A percentile compares a stretch with the other conserved stretches of the same genome.
Conservation (phyloP, 1,139 yeast genomes). For the Kluyveromyces marxianus region DNA sequence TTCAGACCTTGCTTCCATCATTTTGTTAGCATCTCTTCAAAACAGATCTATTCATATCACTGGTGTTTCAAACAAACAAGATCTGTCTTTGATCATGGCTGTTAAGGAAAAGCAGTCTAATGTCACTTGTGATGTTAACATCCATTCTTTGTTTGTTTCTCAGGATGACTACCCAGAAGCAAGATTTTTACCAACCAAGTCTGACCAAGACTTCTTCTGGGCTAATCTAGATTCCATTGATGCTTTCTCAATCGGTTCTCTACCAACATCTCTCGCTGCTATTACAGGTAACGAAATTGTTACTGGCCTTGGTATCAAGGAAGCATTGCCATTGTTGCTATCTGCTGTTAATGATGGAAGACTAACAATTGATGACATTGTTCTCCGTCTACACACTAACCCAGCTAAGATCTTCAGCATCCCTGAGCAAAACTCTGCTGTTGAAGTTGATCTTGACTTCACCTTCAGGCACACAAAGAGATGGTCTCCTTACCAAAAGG, state of each 20-base stretch:
- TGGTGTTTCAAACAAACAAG: slow-evolving; percentile 74
- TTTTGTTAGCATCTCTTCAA: slow-evolving; percentile 84
- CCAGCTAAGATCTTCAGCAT: slow-evolving; percentile 79
- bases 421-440: slow-evolving; percentile 67
- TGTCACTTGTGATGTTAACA: slow-evolving; percentile 87
- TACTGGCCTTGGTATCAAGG: slow-evolving; percentile 73
- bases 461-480: slow-evolving; percentile 37
- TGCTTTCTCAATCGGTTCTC: slow-evolving; percentile 77
- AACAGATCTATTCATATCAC: slow-evolving; percentile 83
- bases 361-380: slow-evolving; percentile 66
- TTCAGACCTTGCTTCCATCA: slow-evolving; percentile 83
- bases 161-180: slow-evolving; percentile 68
- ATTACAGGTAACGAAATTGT: slow-evolving; percentile 51
- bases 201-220: slow-evolving; percentile 83
- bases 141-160: slow-evolving; percentile 69
- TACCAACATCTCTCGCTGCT: slow-evolving; percentile 68
- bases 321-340: slow-evolving; percentile 74
- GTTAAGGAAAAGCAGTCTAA: slow-evolving; percentile 74
- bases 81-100: slow-evolving; percentile 74
- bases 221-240: slow-evolving; percentile 63
- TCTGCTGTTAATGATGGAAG: slow-evolving; percentile 71
- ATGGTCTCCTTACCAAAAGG: slow-evolving; percentile 49
- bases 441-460: slow-evolving; percentile 76
- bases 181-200: slow-evolving; percentile 65
- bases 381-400: slow-evolving; percentile 67